Base-by-base conservation (phyloP, 2,329 filamentous ascomycete species). In the Fusarium caatingaense region DNA sequence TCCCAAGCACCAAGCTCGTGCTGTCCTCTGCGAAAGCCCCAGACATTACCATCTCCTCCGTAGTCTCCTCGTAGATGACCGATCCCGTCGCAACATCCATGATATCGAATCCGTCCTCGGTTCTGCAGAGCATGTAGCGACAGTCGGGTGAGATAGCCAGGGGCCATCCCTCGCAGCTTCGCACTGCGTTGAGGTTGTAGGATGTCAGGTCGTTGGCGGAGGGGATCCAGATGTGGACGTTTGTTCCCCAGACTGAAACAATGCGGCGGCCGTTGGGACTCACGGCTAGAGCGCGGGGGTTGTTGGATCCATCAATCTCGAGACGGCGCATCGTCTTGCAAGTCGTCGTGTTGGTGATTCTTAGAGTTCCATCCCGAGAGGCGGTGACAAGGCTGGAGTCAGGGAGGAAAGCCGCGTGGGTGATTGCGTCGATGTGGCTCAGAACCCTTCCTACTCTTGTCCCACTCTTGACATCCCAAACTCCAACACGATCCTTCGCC, bases 51-150 rank as follows among this genome's bases (percentile, higher is more conserved):
- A 80, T 47, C 1, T 66, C 72, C 3, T 69, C 72, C 30, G 62
- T 73, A 0, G 45, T 23, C 40, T 68, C 68, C 25, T 78, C 78
- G 18, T 76, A 78, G 0, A 79, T 61, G 1, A 82, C 68, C 4
- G 57, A 60, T 0, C 81, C 81, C 2, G 80, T 78, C 12, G 64
- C 65, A 27, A 80, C 69, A 15, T 83, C 80, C 72, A 80, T 80
- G 20, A 83, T 68, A 23, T 83, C 82, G 55, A 83, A 79, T 9
- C 81, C 82, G 6, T 78, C 76, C 55, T 83, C 82, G 1, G 79
- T 83, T 61, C 81, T 75, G 65, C 79, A 81, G 20, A 72, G 76
- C 72, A 83, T 73, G 64, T 78, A 81, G 45, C 76, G 66, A 25
- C 78, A 77, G 63, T 83, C 80, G 3, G 78, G 72, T 6, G 81